Base-by-base conservation (phyloP, 106 monocot species). In the Posidonia australis region DNA sequence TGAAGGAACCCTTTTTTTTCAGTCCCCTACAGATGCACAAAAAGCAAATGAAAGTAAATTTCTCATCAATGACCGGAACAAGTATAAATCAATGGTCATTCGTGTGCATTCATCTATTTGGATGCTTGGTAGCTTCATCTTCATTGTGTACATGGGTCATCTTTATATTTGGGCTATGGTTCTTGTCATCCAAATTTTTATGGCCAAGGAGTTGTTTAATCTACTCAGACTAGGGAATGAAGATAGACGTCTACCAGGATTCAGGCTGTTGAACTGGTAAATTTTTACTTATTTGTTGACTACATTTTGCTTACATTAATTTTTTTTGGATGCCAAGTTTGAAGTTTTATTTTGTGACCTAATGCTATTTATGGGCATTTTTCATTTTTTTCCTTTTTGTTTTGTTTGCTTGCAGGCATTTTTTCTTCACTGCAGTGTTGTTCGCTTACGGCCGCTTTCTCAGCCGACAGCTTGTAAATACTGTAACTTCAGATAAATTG, bases 81-180 rank as follows among this genome's bases (percentile, higher is more conserved):
- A 94, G 59, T 94, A 94, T 74, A 89, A 80, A 72, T 86, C 86
- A 46, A 94, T 94, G 94, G 82, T 77, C 36, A 75, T 90, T 58
- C 90, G 94, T 58, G 81, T 83, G 53, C 84, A 84, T 74, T 94
- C 94, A 59, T 84, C 94, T 45, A 63, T 94, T 51, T 87, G 89
- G 86, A 94, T 94, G 94, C 82, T 94, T 49, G 84, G 83, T 19
- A 77, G 83, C 41, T 86, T 94, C 25, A 44, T 60, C 26, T 69
- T 90, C 58, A 80, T 90, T 57, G 65, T 94, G 67, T 89, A 94
- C 67, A 80, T 94, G 89, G 94, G 94, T 1, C 94, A 94, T 84
- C 78, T 94, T 14, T 94, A 90, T 65, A 94, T 94, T 27, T 94
- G 94, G 86, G 89, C 89, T 9, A 78, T 94, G 94, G 64, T 94